A percentile compares a stretch with the other conserved stretches of the same genome.
Evolutionary conservation across 371 early-diverging fungal species (phyloP).

Genomic region (Rhizomucor pusillus): DNA sequence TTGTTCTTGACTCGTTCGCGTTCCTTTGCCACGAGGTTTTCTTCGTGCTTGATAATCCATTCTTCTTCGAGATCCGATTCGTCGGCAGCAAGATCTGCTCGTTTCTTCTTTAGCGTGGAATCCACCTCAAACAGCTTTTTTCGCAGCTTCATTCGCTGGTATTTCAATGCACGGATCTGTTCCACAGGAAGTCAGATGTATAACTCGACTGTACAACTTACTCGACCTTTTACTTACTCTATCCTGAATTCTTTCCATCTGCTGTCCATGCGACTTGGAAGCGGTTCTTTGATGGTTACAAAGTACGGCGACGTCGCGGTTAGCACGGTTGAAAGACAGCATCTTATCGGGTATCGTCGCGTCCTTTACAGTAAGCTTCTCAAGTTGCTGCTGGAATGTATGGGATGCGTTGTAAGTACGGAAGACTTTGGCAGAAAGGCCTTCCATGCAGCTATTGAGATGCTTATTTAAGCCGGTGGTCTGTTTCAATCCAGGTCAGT

Average conservation of each 20-base stretch:
- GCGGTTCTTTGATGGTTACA: constrained; percentile 97
- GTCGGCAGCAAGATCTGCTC: constrained; percentile 59
- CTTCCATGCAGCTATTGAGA: constrained; percentile 82
- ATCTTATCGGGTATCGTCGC: constrained; percentile 83
- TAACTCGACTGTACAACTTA: too few relatives aligned
- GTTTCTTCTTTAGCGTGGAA: constrained; percentile 69
- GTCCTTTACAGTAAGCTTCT: constrained; percentile 61
- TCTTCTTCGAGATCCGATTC: constrained; percentile 85
- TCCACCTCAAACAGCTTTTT: constrained; percentile 67
- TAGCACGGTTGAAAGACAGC: constrained; percentile 94
- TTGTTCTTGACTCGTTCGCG: constrained; percentile 56
- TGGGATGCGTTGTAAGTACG: constrained; percentile 97
- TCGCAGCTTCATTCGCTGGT: constrained; percentile 73
- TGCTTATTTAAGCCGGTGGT: constrained; percentile 85
- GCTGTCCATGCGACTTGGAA: constrained; percentile 73
- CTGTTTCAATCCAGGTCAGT: constrained; percentile 18
- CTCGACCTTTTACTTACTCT: too few relatives aligned
- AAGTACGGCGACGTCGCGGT: constrained; percentile 93
- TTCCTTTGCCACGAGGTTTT: constrained; percentile 55
- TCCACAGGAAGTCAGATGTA: background rate
- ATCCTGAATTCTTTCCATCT: constrained; percentile 79
- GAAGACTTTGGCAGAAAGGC: constrained; percentile 96
- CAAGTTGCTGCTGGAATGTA: constrained; percentile 90
- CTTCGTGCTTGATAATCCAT: constrained; percentile 67
- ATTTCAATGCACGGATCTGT: constrained; percentile 75